These are phyloP conservation scores for Saccharomyces hybrid DNA, from an alignment of 1,139 yeast species.

Conservation along the genomic window DNA sequence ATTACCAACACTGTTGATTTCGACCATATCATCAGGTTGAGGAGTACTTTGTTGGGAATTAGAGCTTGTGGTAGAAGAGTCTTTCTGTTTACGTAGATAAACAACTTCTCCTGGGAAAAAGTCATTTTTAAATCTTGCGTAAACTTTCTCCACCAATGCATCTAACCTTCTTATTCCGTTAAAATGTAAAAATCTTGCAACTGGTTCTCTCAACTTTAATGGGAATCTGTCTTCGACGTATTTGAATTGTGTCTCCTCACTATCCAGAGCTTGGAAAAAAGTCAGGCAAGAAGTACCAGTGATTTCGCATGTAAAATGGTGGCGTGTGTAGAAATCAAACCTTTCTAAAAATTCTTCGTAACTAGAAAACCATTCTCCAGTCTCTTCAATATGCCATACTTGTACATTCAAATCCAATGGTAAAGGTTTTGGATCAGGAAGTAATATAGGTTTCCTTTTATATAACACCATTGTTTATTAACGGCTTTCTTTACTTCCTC, in stretches of 20 bases:
- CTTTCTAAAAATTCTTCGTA: conserved; percentile 70
- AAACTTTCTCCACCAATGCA: conserved; percentile 77
- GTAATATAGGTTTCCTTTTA: conserved; percentile 61
- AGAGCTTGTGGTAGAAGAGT: conserved; percentile 25
- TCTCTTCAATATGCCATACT: conserved; percentile 74
- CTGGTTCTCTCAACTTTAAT: conserved; percentile 85
- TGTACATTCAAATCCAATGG: conserved; percentile 48
- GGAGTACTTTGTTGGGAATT: conserved; percentile 15
- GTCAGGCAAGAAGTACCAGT: conserved; percentile 91
- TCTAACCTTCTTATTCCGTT: conserved; percentile 80
- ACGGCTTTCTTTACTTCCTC: background rate
- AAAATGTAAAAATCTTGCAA: conserved; percentile 75
- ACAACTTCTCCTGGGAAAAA: conserved; percentile 90
- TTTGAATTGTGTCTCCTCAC: conserved; percentile 61
- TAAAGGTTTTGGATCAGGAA: conserved; percentile 47
- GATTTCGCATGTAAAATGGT: conserved; percentile 88
- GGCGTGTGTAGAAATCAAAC: conserved; percentile 62
- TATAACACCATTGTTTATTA: conserved; percentile 46
- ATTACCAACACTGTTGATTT: conserved; percentile 1
- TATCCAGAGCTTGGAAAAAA: conserved; percentile 77
- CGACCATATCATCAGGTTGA: conserved; percentile 9
- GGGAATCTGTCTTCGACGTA: conserved; percentile 81
- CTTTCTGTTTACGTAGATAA: conserved; percentile 39
- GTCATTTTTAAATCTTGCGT: conserved; percentile 65
- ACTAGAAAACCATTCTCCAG: conserved; percentile 76